These are phyloP conservation scores for Quercus tomentella DNA, from an alignment of 331 rosid genomes.

Conservation along the genomic window DNA sequence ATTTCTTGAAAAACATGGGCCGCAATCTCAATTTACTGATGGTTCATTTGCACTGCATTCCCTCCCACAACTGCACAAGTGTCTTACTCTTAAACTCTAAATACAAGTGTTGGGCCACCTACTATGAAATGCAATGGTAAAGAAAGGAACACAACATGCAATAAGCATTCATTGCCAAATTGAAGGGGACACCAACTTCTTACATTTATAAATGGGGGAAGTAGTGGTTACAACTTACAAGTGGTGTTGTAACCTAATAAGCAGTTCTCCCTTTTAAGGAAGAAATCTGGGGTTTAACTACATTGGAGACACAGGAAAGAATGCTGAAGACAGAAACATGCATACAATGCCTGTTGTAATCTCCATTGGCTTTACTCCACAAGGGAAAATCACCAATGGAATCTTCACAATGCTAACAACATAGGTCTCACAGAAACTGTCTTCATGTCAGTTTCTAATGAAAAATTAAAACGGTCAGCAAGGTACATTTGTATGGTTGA, in stretches of 20 bases:
- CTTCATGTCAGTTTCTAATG: conserved; percentile 9
- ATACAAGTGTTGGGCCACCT: no score
- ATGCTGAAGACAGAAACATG: not conserved
- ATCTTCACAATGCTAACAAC: not conserved
- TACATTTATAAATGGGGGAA: no score
- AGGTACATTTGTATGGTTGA: conserved; percentile 7
- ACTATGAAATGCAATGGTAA: no score
- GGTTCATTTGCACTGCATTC: no score
- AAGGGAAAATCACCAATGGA: not conserved
- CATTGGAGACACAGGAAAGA: not conserved
- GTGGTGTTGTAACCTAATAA: no score
- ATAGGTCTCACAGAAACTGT: not conserved
- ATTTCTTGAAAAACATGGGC: no score
- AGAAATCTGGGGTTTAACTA: not conserved
- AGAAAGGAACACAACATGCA: no score
- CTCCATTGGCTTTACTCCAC: conserved; percentile 10
- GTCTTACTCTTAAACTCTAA: no score
- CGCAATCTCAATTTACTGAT: no score
- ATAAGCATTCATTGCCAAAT: not conserved
- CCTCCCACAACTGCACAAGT: no score
- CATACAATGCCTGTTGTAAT: conserved; percentile 11
- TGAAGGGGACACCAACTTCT: not conserved
- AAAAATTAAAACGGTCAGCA: conserved; percentile 8
- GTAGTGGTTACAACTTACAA: no score
- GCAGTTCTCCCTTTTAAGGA: not conserved